Percentiles rank a stretch among this genome's conserved stretches.
Evolutionary conservation across 2,329 filamentous ascomycete genomes (phyloP).

Genomic region (Colletotrichum karsti): DNA sequence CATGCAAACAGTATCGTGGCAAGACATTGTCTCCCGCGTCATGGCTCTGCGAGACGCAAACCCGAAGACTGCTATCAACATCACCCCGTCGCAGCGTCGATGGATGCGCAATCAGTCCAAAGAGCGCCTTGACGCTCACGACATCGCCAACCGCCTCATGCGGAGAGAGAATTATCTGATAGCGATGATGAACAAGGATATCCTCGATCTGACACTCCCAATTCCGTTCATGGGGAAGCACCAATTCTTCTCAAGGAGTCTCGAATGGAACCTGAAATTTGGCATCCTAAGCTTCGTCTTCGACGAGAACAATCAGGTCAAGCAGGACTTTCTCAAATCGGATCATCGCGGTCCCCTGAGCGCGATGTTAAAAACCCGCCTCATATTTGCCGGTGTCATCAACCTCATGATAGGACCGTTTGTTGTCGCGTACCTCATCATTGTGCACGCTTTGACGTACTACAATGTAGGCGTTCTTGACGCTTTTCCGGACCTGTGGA

Average conservation of each 20-base stretch:
- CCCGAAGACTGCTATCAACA: conserved; percentile 74
- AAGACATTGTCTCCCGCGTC: conserved; percentile 85
- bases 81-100: conserved; percentile 59
- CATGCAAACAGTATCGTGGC: conserved; percentile 95
- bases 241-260: conserved; percentile 86
- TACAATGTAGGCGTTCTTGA: conserved; percentile 74
- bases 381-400: conserved; percentile 84
- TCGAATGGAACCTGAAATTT: conserved; percentile 92
- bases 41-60: conserved; percentile 88
- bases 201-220: conserved; percentile 86
- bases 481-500: background rate
- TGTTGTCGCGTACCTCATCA: conserved; percentile 83
- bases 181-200: conserved; percentile 96
- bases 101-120: conserved; percentile 86
- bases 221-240: conserved; percentile 83
- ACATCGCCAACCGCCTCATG: conserved; percentile 97
- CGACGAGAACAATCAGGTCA: conserved; percentile 86
- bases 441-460: conserved; percentile 93
- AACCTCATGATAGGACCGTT: conserved; percentile 89
- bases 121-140: conserved; percentile 92
- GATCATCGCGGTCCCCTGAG: conserved; percentile 83
- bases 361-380: conserved; percentile 77
- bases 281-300: conserved; percentile 95
- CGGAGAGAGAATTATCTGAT: conserved; percentile 97
- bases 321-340: conserved; percentile 85